Evolutionary conservation across 2,329 filamentous ascomycete species (phyloP), one percentile per base, ranked within the genome.

Genomic region (Neodidymelliopsis sp.): DNA sequence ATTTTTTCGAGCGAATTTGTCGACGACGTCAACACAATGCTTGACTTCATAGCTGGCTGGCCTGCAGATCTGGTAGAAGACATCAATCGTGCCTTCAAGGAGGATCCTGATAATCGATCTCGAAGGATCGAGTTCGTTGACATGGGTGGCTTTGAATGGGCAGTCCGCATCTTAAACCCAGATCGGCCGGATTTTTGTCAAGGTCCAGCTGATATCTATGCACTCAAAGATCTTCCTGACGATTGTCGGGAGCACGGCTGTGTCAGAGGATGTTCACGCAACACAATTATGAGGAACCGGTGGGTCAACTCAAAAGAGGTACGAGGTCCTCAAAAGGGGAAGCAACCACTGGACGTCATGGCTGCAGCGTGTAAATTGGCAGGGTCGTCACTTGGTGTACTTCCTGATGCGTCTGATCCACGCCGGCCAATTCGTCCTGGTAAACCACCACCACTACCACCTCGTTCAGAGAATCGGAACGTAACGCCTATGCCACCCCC

Each of bases 11-110:
- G 19, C 12, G 34, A 52, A 6, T 49, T 57, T 23, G 25, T 57
- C 3, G 24, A 54, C 20, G 51, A 57, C 10, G 30, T 52, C 20
- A 57, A 57, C 18, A n/a, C 28, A 5, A 57, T 57, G 54, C 47
- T 57, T 11, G 44, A 52, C 34, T 30, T 22, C 6, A 44, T 54
- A 4, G 16, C 18, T 12, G 39, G 49, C 33, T 47, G 51, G 47
- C 23, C 36, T 6, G 5, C 11, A 20, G 18, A 30, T 4, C 31
- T 16, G 6, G 31, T 43, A n/a, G 5, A 10, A 13, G 43, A 38
- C 9, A 34, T 54, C 10, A 39, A 35, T 15, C 13, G 19, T n/a
- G 44, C 47, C 4, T 54, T 54, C n/a, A 10, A 22, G 8, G 16
- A 44, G 4, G 51, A 54, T 12, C 11, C 16, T 4, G 25, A 49